Percentiles rank a stretch among this genome's conserved stretches.
Conservation (phyloP, 345 rosid genomes). For the Ceriops tagal region DNA sequence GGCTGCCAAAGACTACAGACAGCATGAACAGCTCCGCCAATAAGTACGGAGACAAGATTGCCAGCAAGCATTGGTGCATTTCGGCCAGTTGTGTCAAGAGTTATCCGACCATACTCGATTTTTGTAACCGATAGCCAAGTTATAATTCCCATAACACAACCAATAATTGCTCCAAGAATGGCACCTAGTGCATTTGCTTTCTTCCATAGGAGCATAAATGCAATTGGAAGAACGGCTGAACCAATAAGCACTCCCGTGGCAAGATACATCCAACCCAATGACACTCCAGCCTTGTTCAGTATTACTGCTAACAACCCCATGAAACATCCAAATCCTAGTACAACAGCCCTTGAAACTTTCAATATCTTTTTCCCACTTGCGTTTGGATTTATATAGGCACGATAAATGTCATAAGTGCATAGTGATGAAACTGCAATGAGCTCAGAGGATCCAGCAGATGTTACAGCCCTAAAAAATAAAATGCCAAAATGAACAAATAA, state of each 20-base stretch:
- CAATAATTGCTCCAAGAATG: slow-evolving; percentile 57
- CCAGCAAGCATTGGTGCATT: slow-evolving; percentile 92
- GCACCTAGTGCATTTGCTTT: slow-evolving; percentile 87
- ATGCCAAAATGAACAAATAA: background rate
- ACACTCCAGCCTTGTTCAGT: slow-evolving; percentile 83
- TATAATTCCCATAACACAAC: slow-evolving; percentile 67
- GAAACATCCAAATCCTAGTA: slow-evolving; percentile 84
- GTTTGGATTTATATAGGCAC: slow-evolving; percentile 76
- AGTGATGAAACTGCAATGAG: slow-evolving; percentile 87
- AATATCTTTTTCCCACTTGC: slow-evolving; percentile 74
- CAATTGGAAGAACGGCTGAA: slow-evolving; percentile 86
- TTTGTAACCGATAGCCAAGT: slow-evolving; percentile 69
- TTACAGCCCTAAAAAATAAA: slow-evolving; percentile 70
- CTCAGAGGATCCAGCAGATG: slow-evolving; percentile 90
- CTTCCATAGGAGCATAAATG: slow-evolving; percentile 88
- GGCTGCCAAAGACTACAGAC: slow-evolving; percentile 61
- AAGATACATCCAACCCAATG: slow-evolving; percentile 94
- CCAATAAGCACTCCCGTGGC: slow-evolving; percentile 91
- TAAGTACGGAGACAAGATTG: slow-evolving; percentile 67
- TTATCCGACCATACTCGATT: slow-evolving; percentile 57
- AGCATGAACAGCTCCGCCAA: slow-evolving; percentile 76
- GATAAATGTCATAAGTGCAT: slow-evolving; percentile 85
- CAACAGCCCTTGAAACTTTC: slow-evolving; percentile 59
- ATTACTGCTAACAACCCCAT: slow-evolving; percentile 91
- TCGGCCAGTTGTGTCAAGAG: slow-evolving; percentile 70